Conservation (phyloP, 805 yeast species). For the Phaffomyces antillensis region DNA sequence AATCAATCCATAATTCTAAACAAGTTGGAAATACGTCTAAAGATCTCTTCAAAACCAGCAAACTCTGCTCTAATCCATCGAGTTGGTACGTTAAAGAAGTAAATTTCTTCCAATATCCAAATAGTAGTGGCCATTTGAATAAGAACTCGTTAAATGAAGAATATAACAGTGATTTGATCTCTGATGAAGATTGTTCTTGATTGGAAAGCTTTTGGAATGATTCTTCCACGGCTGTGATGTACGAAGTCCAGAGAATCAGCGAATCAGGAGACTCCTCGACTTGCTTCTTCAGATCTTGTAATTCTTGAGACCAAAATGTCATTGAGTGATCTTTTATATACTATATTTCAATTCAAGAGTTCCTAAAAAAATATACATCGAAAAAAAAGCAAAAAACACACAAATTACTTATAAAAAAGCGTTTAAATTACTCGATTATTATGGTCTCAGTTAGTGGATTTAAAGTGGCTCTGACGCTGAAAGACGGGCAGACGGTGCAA, state of each 20-base stretch:
- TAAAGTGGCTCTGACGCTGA: constrained; percentile 36
- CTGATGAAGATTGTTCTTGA: neutral
- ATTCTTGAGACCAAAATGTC: neutral
- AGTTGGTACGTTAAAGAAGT: constrained; percentile 48
- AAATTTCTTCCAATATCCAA: constrained; percentile 59
- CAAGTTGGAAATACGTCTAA: constrained; percentile 48
- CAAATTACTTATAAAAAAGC: too few relatives aligned
- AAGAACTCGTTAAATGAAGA: constrained; percentile 36
- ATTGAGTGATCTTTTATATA: too few relatives aligned
- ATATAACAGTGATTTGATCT: neutral
- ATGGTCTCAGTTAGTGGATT: constrained; percentile 40
- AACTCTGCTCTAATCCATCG: constrained; percentile 46
- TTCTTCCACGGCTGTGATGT: neutral
- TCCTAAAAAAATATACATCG: too few relatives aligned
- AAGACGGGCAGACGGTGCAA: constrained; percentile 28
- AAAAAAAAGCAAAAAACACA: too few relatives aligned
- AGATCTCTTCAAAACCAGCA: constrained; percentile 35
- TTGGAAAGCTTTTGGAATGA: neutral
- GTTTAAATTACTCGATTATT: neutral
- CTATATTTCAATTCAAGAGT: too few relatives aligned
- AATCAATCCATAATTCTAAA: constrained; percentile 65
- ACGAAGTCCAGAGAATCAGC: neutral
- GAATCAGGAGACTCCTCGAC: neutral
- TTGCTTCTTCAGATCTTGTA: neutral
- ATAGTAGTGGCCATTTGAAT: constrained; percentile 48